phyloP scores from a whole-genome alignment of 257 asterid genomes.

The Datura wrightii region DNA sequence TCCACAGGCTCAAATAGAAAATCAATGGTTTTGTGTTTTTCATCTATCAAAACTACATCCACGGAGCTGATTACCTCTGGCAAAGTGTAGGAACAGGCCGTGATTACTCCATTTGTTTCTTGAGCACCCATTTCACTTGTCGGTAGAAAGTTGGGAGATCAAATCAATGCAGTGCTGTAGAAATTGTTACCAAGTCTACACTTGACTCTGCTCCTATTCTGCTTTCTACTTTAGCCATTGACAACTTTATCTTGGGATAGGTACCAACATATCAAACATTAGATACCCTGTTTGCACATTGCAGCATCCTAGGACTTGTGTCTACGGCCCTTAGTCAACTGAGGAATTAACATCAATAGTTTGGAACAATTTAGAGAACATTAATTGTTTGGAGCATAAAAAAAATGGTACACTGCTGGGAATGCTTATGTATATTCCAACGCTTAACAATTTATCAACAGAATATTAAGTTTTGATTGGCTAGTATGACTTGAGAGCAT shows the following conservation, averaged over 20 bases:
- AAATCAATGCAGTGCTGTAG: slow-evolving; percentile 52
- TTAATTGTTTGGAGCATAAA: not conserved
- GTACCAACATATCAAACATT: slow-evolving; percentile 41
- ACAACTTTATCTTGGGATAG: slow-evolving; percentile 31
- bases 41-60: no score
- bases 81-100: no score
- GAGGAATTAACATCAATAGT: not conserved
- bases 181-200: slow-evolving; percentile 39
- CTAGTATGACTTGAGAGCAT: no score
- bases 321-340: slow-evolving; percentile 41
- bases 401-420: no score
- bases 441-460: no score
- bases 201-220: slow-evolving; percentile 30
- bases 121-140: slow-evolving; percentile 36
- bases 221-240: slow-evolving; percentile 34
- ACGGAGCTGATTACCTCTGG: no score
- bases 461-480: no score
- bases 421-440: no score
- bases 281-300: slow-evolving; percentile 36
- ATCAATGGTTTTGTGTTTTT: no score
- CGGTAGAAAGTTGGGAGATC: slow-evolving; percentile 49
- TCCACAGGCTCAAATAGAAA: no score
- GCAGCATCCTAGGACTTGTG: slow-evolving; percentile 39
- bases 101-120: slow-evolving; percentile 22
- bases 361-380: not conserved